Percentiles rank a stretch among this genome's conserved stretches.
Conservation (phyloP, 2,329 filamentous ascomycete genomes). For the Calycina herbarum region DNA sequence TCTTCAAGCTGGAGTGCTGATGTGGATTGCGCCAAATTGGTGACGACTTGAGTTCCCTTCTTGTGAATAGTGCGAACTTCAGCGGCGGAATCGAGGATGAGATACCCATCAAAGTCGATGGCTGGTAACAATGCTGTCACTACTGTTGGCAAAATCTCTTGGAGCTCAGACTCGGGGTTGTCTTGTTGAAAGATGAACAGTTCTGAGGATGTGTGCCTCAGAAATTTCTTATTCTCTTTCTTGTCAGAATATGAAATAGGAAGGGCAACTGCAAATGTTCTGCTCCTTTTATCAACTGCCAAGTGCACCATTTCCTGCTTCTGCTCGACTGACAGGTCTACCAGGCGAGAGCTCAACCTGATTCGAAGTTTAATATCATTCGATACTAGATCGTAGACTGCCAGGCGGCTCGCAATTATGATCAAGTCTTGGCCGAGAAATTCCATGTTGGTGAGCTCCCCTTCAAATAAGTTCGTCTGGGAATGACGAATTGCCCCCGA, state of each 20-base stretch:
- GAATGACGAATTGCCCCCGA: conserved; percentile 66
- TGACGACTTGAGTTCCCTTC: conserved; percentile 54
- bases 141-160: conserved; percentile 55
- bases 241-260: conserved; percentile 25
- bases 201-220: conserved; percentile 47
- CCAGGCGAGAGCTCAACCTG: conserved; percentile 49
- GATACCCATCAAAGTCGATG: conserved; percentile 66
- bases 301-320: conserved; percentile 59
- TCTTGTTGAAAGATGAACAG: conserved; percentile 68
- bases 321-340: conserved; percentile 37
- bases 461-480: conserved; percentile 66
- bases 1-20: conserved; percentile 43
- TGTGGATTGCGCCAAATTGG: conserved; percentile 56
- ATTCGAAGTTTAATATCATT: conserved; percentile 72
- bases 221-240: conserved; percentile 28
- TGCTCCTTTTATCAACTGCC: conserved; percentile 65
- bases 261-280: conserved; percentile 66
- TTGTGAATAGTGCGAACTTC: conserved; percentile 66
- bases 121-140: conserved; percentile 68
- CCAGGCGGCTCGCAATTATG: conserved; percentile 69
- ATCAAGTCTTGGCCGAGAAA: conserved; percentile 75
- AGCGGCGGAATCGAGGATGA: conserved; percentile 73
- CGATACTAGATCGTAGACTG: conserved; percentile 81
- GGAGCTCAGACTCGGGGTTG: conserved; percentile 57
- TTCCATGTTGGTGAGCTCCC: conserved; percentile 64